Base-by-base conservation (phyloP, 345 rosid genomes). In the Hevea brasiliensis region DNA sequence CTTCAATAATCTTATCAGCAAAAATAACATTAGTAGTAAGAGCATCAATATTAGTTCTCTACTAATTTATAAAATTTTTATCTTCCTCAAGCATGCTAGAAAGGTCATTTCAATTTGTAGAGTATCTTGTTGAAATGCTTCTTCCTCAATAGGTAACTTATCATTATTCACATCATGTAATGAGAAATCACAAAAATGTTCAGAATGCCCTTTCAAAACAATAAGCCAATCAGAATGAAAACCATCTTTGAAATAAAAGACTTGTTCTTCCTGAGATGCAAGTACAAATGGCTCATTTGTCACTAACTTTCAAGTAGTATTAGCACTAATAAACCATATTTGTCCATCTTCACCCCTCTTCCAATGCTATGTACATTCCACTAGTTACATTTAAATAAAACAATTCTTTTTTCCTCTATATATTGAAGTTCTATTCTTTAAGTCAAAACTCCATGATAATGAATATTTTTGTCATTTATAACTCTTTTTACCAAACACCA, bases 401-500 rank as follows among this genome's bases (percentile, higher is more conserved):
- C n/a, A n/a, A n/a, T n/a, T 56, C 47, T 57, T 37, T 24, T 55
- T 17, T 29, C 66, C 5, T 41, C 66, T 6, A 58, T 14, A 41
- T 56, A 66, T 0, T 67, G 65, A 14, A 67, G 12, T 45, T 74
- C 66, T n/a, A 67, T 8, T 24, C 47, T 50, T 32, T 74, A 66
- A 42, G 27, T 27, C 23, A 67, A 11, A 12, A 74, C 66, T 2
- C 76, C 65, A 73, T 64, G 65, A 17, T 74, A 74, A 20, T 53
- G 26, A 1, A 50, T 2, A 57, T 9, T 11, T 18, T 20, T 54
- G 20, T 20, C 18, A 23, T 14, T 32, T 32, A 57, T 9, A 14
- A 57, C 32, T 56, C 18, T 50, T 9, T 18, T 69, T n/a, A 69
- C 72, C 0, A 69, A 18, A n/a, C 27, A 60, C 10, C 50, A 21